Percentiles rank a stretch among this genome's conserved stretches.
These are phyloP conservation scores for Recurvomyces mirabilis DNA, from an alignment of 495 filamentous ascomycete species.

Conservation along the genomic window DNA sequence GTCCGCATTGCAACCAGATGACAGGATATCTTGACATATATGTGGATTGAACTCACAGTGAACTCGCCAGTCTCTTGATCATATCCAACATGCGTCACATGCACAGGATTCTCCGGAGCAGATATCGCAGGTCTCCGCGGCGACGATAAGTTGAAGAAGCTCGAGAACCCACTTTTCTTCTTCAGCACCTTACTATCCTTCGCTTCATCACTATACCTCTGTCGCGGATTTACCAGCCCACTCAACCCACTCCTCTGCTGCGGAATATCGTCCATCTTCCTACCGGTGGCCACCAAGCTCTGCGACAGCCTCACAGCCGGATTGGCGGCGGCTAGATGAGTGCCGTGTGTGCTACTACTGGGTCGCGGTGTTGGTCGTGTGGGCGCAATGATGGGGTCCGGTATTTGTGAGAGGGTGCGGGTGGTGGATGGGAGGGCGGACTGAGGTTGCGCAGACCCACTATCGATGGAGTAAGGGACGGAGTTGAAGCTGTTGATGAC, in stretches of 20 bases:
- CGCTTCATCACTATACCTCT: slow-evolving; percentile 79
- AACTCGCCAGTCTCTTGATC: slow-evolving; percentile 95
- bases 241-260: slow-evolving; percentile 36
- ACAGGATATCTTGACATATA: too few species aligned
- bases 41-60: slow-evolving; percentile 71
- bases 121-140: slow-evolving; percentile 88
- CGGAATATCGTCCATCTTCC: slow-evolving; percentile 44
- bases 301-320: slow-evolving; percentile 11
- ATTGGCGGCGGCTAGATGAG: slow-evolving; percentile 5
- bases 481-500: slow-evolving; percentile 18
- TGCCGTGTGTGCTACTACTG: not conserved
- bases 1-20: too few species aligned
- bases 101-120: slow-evolving; percentile 89
- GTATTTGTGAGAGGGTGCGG: not conserved
- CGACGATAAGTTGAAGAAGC: slow-evolving; percentile 85
- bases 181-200: slow-evolving; percentile 48
- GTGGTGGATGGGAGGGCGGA: not conserved
- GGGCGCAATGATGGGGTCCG: not conserved
- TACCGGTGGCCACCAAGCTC: slow-evolving; percentile 18
- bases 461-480: slow-evolving; percentile 17
- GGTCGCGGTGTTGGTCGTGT: slow-evolving; percentile 1
- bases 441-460: slow-evolving; percentile 5
- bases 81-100: slow-evolving; percentile 95
- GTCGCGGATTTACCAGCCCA: slow-evolving; percentile 42
- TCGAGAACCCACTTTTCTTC: slow-evolving; percentile 91